A percentile compares a stretch with the other conserved stretches of the same genome.
Conservation (phyloP, 2,329 filamentous ascomycete genomes). For the Sporothrix pallida region DNA sequence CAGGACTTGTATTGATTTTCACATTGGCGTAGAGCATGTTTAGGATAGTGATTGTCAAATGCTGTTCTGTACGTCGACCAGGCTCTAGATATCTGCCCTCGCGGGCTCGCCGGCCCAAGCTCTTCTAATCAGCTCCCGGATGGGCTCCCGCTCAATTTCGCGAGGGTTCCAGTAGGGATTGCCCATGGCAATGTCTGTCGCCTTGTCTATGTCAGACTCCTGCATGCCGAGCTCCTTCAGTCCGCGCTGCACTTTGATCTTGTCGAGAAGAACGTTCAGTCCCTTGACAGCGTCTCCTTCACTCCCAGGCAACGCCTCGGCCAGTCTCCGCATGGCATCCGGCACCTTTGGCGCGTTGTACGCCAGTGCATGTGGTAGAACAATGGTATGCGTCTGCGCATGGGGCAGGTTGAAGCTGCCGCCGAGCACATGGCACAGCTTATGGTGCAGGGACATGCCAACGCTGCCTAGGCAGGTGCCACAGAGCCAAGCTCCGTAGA, state of each 20-base stretch:
- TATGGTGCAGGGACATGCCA: conserved; percentile 70
- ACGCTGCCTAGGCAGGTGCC: conserved; percentile 64
- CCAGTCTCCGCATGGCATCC: conserved; percentile 55
- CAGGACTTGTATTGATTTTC: too few relatives aligned
- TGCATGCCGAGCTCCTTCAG: conserved; percentile 62
- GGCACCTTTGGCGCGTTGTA: conserved; percentile 60
- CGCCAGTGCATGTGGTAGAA: conserved; percentile 66
- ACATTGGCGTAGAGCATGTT: too few relatives aligned
- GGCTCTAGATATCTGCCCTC: conserved; percentile 53
- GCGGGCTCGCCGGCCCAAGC: conserved; percentile 61
- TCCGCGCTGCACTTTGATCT: conserved; percentile 57
- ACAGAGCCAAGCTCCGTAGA: conserved; percentile 70
- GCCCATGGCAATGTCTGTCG: conserved; percentile 60
- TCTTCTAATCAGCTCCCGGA: conserved; percentile 61
- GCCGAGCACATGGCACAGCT: conserved; percentile 69
- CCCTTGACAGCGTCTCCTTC: conserved; percentile 64
- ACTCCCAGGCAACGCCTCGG: conserved; percentile 59
- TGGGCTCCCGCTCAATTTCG: conserved; percentile 54
- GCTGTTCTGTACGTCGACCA: too few relatives aligned
- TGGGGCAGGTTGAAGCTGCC: conserved; percentile 69
- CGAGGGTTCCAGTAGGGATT: conserved; percentile 66
- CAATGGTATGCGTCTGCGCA: conserved; percentile 67
- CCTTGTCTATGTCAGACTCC: conserved; percentile 62
- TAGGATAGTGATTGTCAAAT: too few relatives aligned
- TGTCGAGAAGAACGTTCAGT: conserved; percentile 60